phyloP scores from a whole-genome alignment of 2,329 filamentous ascomycete species.

The Colletotrichum sp. region DNA sequence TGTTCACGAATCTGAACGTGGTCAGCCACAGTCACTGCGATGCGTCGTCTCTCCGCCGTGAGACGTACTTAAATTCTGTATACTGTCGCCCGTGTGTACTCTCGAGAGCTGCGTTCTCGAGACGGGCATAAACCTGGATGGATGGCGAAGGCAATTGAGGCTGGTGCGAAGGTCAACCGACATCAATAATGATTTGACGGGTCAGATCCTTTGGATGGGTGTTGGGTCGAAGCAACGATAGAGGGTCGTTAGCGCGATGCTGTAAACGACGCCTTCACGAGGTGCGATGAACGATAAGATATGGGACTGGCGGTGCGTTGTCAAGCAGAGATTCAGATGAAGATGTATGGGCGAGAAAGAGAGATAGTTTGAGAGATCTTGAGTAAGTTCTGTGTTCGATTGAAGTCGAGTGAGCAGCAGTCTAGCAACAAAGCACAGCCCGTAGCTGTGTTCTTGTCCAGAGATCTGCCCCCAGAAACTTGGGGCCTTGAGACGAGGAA shows the following conservation, averaged over 20 bases:
- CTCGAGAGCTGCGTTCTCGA: constrained; percentile 60
- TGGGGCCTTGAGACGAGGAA: constrained; percentile 18
- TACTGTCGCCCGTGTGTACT: constrained; percentile 63
- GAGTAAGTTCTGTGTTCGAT: background rate
- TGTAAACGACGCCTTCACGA: constrained; percentile 15
- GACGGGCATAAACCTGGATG: constrained; percentile 62
- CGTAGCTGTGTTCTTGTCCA: constrained; percentile 18
- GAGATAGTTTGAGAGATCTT: background rate
- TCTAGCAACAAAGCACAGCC: constrained; percentile 22
- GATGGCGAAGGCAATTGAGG: constrained; percentile 61
- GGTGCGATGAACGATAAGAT: background rate
- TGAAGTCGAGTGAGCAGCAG: constrained; percentile 20
- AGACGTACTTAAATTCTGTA: constrained; percentile 54
- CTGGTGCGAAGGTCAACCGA: constrained; percentile 63
- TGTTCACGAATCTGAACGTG: constrained; percentile 16
- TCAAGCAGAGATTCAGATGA: constrained; percentile 5
- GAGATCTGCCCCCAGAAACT: constrained; percentile 23
- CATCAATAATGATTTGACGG: constrained; percentile 54
- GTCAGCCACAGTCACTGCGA: background rate
- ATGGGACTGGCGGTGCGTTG: background rate
- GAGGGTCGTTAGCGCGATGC: constrained; percentile 7
- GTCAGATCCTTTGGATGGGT: constrained; percentile 20
- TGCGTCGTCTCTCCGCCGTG: background rate
- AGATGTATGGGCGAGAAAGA: background rate
- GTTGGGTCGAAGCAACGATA: background rate